phyloP scores from a whole-genome alignment of 495 filamentous ascomycete species.

The Penicillium fimorum region DNA sequence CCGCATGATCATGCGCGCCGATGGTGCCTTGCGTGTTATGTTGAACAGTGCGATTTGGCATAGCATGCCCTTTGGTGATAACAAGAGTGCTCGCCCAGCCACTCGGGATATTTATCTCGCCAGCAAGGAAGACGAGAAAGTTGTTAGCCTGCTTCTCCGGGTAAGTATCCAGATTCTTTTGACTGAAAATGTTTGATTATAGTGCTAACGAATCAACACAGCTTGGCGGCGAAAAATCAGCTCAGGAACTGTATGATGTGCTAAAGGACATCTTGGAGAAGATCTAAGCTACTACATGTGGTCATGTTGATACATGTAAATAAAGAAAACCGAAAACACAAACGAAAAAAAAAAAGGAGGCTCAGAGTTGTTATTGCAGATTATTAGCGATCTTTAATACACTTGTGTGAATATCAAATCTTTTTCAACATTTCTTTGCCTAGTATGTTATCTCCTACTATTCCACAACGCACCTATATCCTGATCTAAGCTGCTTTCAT shows the following conservation, averaged over 20 bases:
- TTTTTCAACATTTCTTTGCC: no score
- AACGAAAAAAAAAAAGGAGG: neutral
- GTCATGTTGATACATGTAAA: neutral
- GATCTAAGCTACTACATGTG: neutral
- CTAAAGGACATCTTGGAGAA: neutral
- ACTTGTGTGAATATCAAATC: neutral
- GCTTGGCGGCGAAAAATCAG: neutral
- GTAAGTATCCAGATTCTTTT: conserved; percentile 44
- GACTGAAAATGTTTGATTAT: neutral
- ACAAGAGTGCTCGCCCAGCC: conserved; percentile 45
- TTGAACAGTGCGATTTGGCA: conserved; percentile 76
- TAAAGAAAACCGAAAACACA: neutral
- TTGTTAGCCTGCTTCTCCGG: conserved; percentile 65
- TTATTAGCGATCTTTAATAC: neutral
- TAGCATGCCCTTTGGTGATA: conserved; percentile 67
- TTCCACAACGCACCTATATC: no score
- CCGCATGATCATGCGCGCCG: conserved; percentile 83
- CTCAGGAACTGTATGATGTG: neutral
- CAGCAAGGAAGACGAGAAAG: conserved; percentile 58
- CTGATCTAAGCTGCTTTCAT: no score
- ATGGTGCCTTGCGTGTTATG: conserved; percentile 80
- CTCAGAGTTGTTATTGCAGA: neutral
- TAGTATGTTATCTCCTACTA: no score
- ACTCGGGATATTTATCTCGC: conserved; percentile 55
- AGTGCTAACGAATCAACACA: neutral